Evolutionary conservation across 805 yeast genomes (phyloP), one percentile per base, ranked within the genome.

Genomic region (Kazachstania martiniae): DNA sequence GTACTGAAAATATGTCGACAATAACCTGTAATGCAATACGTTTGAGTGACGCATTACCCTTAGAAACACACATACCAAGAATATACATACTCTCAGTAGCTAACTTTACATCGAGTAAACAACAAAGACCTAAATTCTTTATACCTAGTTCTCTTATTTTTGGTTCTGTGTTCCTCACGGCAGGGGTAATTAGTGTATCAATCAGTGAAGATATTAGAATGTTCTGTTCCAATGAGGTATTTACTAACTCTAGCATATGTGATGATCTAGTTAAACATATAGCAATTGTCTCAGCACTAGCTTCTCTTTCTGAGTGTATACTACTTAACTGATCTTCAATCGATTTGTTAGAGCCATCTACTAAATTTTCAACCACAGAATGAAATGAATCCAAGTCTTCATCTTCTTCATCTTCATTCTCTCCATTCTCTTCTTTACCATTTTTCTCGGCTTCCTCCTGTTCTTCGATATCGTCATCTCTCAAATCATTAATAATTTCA

Each of bases 401-500:
- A 18, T 52, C 62, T 5, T 47, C 51, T 19, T 44, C 56, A 6
- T 46, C 53, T 12, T 40, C 54, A 12, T 35, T 44, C 12, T 33
- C 44, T 18, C 40, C 42, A 16, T 33, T 40, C 1, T 43, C 44
- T n/a, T 30, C 21, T 33, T 37, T 30, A 30, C 32, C 30, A 34
- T 25, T 28, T 24, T 39, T 42, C 33, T 49, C 52, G 32, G 37
- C 51, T 25, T 38, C 35, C 36, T 53, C 62, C 31, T 61, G 66
- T 21, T 46, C 56, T 29, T 62, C 70, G 26, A 59, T 51, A 19
- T 66, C 70, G 7, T 75, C 66, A 53, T 86, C 95, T 51, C 84
- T 71, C 31, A 87, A 65, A 62, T 87, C 96, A 26, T 84, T 75
- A 24, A 86, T 75, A 12, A 85, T 72, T 62, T 89, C 96, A n/a